Conservation (phyloP, 2,329 filamentous ascomycete genomes). For the Chrysoporthe puriensis region DNA sequence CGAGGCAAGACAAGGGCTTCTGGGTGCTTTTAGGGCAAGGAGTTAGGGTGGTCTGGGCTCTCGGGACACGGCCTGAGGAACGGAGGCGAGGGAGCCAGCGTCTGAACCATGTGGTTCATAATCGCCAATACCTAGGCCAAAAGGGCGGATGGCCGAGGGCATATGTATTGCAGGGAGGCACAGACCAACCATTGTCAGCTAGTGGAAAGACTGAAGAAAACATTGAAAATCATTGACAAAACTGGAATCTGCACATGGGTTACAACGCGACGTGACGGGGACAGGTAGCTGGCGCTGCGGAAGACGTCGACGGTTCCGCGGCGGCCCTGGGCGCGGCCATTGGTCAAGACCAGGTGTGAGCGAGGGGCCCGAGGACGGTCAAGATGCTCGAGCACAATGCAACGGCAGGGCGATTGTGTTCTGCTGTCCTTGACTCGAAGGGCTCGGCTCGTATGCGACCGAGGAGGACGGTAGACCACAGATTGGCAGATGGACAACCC, state of each 20-base stretch:
- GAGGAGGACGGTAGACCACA: too few species aligned
- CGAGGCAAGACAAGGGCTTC: slow-evolving; percentile 16
- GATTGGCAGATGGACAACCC: not conserved
- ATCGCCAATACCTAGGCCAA: slow-evolving; percentile 8
- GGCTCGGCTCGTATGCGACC: too few species aligned
- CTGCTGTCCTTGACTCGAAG: not conserved
- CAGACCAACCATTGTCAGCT: slow-evolving; percentile 17
- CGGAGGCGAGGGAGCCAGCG: slow-evolving; percentile 12
- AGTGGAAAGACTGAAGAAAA: slow-evolving; percentile 20
- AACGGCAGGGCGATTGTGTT: not conserved
- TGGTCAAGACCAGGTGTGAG: not conserved
- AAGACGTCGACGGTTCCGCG: not conserved
- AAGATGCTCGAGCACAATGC: not conserved
- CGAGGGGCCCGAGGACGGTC: too few species aligned
- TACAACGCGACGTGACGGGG: not conserved
- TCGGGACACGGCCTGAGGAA: slow-evolving; percentile 13
- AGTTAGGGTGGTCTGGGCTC: slow-evolving; percentile 18
- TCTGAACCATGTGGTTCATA: slow-evolving; percentile 21
- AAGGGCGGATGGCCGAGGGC: slow-evolving; percentile 14
- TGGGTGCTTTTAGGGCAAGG: slow-evolving; percentile 23
- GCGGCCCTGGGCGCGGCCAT: not conserved
- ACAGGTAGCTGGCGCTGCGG: not conserved
- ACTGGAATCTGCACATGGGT: not conserved
- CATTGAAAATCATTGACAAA: slow-evolving; percentile 18
- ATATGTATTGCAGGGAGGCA: slow-evolving; percentile 10